Evolutionary conservation across 1,139 yeast species (phyloP), one percentile per base, ranked within the genome.

Genomic region (Scheffersomyces parashehatae): DNA sequence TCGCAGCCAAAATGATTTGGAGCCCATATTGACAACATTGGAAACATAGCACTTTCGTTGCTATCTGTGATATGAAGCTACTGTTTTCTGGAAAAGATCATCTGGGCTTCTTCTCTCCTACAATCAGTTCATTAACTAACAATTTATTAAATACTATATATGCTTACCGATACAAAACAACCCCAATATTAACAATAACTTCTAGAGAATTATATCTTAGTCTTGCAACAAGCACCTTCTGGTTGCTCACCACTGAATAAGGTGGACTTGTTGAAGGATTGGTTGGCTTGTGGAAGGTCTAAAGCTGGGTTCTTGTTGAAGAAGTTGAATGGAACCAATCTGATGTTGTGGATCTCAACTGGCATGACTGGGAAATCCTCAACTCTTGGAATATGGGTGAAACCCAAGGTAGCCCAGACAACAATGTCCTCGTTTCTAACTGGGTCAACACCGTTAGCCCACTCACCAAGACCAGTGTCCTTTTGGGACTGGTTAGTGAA

Each of bases 281-380:
- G 86, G 58, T 68, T 78, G 13, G 95, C 81, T 60, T 83, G 83
- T 39, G 96, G 96, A 41, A 88, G 73, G 59, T 87, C 95, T 62
- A 88, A 73, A 34, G 91, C 91, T 26, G 96, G 96, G 66, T 88
- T 88, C 62, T 71, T 82, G 54, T 82, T 82, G 65, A 87, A 88
- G 81, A 88, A 88, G 50, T 88, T 88, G 58, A 77, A 70, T 42
- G 96, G 96, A 42, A 78, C 75, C 50, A 88, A 75, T 49, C 81
- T 77, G 54, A 88, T 82, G 61, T 78, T 84, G 58, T 74, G 78
- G 55, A 81, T 81, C 70, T 88, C 96, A 46, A 83, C 87, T 36
- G 96, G 95, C 96, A 88, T 88, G 49, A 88, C 95, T 42, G 96
- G 96, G 86, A 87, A 88, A 67, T 88, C 96, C 70, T 88, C 96